Evolutionary conservation across 192 early-diverging fungal genomes (phyloP).

Genomic region (Pilaira anomala): DNA sequence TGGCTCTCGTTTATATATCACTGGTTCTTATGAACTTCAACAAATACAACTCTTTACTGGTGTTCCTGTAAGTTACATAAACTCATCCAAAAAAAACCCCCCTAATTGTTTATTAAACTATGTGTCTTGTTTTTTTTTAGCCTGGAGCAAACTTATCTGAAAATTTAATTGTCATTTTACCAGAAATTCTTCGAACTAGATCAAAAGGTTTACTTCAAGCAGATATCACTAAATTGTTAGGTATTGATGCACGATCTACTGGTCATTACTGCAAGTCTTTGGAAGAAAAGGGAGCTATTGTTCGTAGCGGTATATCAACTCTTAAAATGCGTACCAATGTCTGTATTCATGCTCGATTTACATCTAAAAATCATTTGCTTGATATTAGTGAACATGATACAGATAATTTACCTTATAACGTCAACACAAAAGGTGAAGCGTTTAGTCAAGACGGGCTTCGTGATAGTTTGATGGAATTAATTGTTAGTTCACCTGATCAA

Average conservation of each 20-base stretch:
- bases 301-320: conserved; percentile 1
- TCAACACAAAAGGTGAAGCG: conserved; percentile 14
- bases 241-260: conserved; percentile 17
- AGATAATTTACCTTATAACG: conserved; percentile 1
- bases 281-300: conserved; percentile 21
- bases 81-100: neutral
- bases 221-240: conserved; percentile 9
- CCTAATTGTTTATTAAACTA: neutral
- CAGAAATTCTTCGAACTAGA: conserved; percentile 5
- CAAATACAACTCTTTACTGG: conserved; percentile 15
- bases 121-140: conserved; percentile 5
- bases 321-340: conserved; percentile 7
- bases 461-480: neutral
- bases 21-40: conserved; percentile 15
- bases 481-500: neutral
- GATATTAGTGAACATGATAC: neutral
- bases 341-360: conserved; percentile 22
- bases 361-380: neutral
- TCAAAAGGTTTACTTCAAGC: conserved; percentile 13
- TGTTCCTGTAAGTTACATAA: conserved; percentile 19
- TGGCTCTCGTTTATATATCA: neutral
- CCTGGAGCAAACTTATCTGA: conserved; percentile 3
- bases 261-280: conserved; percentile 19
- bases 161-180: conserved; percentile 1
- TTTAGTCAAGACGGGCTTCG: neutral